Percentiles rank a stretch among this genome's conserved stretches.
These are phyloP conservation scores for Craspedostauros australis DNA, from an alignment of 108 stramenopile species.

Conservation along the genomic window DNA sequence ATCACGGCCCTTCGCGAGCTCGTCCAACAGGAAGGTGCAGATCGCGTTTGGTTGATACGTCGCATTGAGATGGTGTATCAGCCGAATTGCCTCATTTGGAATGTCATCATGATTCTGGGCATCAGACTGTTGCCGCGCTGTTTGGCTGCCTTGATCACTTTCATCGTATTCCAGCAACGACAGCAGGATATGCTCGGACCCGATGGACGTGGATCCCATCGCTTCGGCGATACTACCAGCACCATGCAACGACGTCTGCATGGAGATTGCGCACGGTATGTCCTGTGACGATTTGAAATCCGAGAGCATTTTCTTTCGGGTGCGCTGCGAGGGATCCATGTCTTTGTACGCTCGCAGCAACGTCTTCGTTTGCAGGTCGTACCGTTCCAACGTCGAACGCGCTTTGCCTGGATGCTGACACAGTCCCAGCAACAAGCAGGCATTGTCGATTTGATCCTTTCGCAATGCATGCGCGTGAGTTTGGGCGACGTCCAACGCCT, in stretches of 20 bases:
- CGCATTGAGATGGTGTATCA: conserved; percentile 10
- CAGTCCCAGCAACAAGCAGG: conserved; percentile 8
- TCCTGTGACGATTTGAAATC: neutral
- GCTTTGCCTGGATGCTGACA: conserved; percentile 4
- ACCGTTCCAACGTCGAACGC: neutral
- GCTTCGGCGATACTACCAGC: conserved; percentile 4
- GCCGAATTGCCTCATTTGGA: conserved; percentile 12
- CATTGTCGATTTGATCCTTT: conserved; percentile 1
- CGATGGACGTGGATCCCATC: conserved; percentile 6
- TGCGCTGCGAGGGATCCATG: neutral
- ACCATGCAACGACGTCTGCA: conserved; percentile 3
- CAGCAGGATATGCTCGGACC: conserved; percentile 9
- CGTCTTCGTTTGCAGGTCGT: neutral
- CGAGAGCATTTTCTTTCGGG: neutral
- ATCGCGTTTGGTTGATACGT: conserved; percentile 10
- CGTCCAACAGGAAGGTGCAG: neutral
- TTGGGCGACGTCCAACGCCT: conserved; percentile 7
- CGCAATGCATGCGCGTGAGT: conserved; percentile 1
- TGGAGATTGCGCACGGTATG: neutral
- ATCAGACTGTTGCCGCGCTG: conserved; percentile 4
- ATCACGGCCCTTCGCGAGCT: too few relatives aligned
- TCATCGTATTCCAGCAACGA: conserved; percentile 8
- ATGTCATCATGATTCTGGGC: too few relatives aligned
- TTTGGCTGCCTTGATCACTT: conserved; percentile 3
- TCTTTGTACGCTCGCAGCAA: neutral